Evolutionary conservation across 1,284 basidiomycete species (phyloP).

Genomic region (Cyathus olla): DNA sequence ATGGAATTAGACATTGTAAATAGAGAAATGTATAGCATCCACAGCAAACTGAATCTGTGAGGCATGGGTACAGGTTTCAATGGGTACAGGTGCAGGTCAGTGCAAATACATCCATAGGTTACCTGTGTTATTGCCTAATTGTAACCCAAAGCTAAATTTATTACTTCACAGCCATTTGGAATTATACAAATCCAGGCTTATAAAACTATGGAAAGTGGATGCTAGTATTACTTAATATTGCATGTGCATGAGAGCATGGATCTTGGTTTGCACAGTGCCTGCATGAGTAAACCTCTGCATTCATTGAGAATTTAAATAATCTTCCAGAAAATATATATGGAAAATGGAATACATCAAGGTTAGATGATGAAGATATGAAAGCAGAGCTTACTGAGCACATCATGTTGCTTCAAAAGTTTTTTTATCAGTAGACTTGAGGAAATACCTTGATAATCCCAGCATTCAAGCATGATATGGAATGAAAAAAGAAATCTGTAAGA

Average conservation of each 20-base stretch:
- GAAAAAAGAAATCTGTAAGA: neutral
- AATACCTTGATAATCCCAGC: neutral
- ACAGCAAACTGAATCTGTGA: too few species aligned
- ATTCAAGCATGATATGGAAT: neutral
- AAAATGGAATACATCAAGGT: neutral
- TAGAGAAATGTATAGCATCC: too few species aligned
- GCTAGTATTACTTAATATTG: neutral
- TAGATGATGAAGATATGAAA: neutral
- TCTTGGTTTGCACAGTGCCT: neutral
- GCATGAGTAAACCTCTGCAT: neutral
- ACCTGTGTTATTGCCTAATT: too few species aligned
- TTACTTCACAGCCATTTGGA: neutral
- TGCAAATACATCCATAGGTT: too few species aligned
- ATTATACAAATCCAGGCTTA: neutral
- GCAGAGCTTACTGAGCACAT: neutral
- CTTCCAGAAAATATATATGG: neutral
- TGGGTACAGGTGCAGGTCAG: too few species aligned
- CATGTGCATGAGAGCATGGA: neutral
- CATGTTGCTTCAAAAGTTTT: neutral
- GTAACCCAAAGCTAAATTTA: neutral
- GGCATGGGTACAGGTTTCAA: too few species aligned
- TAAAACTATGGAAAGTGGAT: neutral
- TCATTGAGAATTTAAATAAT: neutral
- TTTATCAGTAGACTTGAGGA: neutral
- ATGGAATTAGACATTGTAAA: neutral